Evolutionary conservation across 2,329 filamentous ascomycete genomes (phyloP).

Genomic region (Colletotrichum abscissum): DNA sequence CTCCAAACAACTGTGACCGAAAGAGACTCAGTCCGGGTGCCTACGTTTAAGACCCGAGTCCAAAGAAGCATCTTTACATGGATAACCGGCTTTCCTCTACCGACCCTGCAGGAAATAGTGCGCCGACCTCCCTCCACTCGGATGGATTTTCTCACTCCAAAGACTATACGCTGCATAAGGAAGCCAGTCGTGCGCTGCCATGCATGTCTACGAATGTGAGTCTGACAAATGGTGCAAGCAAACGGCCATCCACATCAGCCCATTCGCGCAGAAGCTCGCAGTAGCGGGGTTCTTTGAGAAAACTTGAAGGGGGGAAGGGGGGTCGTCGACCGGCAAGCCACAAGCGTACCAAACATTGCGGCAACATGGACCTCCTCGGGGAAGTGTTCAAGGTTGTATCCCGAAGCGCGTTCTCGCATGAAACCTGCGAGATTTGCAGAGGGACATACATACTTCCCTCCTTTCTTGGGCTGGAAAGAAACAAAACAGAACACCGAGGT

Average conservation of each 20-base stretch:
- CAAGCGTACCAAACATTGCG: background rate
- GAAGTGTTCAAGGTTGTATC: background rate
- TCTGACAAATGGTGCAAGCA: constrained; percentile 10
- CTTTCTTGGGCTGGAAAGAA: background rate
- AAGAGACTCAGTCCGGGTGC: background rate
- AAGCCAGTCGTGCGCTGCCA: constrained; percentile 1
- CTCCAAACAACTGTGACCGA: background rate
- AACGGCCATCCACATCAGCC: constrained; percentile 11
- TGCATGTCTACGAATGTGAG: constrained; percentile 9
- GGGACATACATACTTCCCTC: background rate
- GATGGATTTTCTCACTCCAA: background rate
- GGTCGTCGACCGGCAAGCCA: too few relatives aligned
- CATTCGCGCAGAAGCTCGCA: constrained; percentile 22
- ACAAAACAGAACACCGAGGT: background rate
- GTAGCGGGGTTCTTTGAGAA: constrained; percentile 1
- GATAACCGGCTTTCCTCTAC: background rate
- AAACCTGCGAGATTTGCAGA: background rate
- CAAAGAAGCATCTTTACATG: background rate
- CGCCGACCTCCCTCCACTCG: constrained; percentile 1
- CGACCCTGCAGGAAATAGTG: constrained; percentile 7
- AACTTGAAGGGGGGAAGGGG: background rate
- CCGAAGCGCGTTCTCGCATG: background rate
- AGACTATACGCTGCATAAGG: constrained; percentile 18
- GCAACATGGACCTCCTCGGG: background rate
- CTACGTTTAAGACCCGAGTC: background rate